Percentiles rank a stretch among this genome's conserved stretches.
Evolutionary conservation across 2,329 filamentous ascomycete genomes (phyloP).

Genomic region (Xenoacremonium recifei): DNA sequence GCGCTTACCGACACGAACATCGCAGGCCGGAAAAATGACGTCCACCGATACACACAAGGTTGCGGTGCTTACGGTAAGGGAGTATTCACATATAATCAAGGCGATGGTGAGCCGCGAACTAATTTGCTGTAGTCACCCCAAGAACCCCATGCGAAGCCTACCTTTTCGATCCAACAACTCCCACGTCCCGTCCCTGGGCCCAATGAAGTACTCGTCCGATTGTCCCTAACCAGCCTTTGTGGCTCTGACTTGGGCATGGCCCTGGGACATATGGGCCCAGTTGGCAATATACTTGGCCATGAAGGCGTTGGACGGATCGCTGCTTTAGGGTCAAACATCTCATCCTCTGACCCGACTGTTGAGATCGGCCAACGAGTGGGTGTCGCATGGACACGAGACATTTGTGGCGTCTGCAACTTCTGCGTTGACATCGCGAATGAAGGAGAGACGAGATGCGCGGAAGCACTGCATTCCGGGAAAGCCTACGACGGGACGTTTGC

Average conservation of each 20-base stretch:
- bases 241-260: conserved; percentile 39
- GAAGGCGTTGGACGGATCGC: conserved; percentile 43
- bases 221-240: conserved; percentile 36
- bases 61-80: too few relatives aligned
- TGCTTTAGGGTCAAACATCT: conserved; percentile 33
- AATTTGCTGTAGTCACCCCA: conserved; percentile 8
- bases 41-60: too few relatives aligned
- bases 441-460: conserved; percentile 34
- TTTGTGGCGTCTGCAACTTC: conserved; percentile 31
- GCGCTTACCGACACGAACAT: too few relatives aligned
- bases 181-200: conserved; percentile 16
- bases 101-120: too few relatives aligned
- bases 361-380: conserved; percentile 35
- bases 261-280: conserved; percentile 34
- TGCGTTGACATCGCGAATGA: conserved; percentile 30
- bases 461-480: conserved; percentile 31
- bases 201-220: conserved; percentile 30
- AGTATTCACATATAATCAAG: too few relatives aligned
- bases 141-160: conserved; percentile 8
- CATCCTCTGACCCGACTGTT: conserved; percentile 18
- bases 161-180: conserved; percentile 8
- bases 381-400: conserved; percentile 38
- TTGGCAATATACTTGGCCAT: conserved; percentile 37
- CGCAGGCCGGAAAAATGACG: too few relatives aligned
- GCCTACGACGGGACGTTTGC: conserved; percentile 38